Conservation (phyloP, 805 yeast genomes). For the Wickerhamiella sorbophila region DNA sequence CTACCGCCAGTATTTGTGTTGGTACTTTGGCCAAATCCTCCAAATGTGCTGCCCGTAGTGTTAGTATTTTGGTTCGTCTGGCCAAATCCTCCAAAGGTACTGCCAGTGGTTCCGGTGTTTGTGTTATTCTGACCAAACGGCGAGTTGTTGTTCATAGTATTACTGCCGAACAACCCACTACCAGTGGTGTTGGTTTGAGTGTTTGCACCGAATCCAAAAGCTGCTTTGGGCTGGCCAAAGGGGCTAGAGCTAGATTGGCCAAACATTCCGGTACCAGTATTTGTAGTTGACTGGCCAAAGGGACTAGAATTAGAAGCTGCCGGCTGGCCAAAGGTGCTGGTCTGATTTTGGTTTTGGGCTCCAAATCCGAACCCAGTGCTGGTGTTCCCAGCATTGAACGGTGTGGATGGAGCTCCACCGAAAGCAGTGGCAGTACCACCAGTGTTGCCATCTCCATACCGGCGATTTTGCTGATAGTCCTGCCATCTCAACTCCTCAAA, state of each 20-base stretch:
- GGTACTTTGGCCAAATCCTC: slow-evolving; percentile 21
- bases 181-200: slow-evolving; percentile 1
- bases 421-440: slow-evolving; percentile 6
- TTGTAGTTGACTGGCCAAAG: neutral
- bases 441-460: slow-evolving; percentile 42
- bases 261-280: neutral
- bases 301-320: neutral
- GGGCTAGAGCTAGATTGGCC: slow-evolving; percentile 4
- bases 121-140: slow-evolving; percentile 9
- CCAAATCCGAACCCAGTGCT: slow-evolving; percentile 14
- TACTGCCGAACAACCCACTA: slow-evolving; percentile 6
- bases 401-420: neutral
- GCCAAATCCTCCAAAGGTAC: slow-evolving; percentile 11
- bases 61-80: neutral
- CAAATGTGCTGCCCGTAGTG: slow-evolving; percentile 17
- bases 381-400: slow-evolving; percentile 7
- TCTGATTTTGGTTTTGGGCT: neutral
- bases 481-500: slow-evolving; percentile 79
- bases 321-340: slow-evolving; percentile 3
- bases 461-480: slow-evolving; percentile 68
- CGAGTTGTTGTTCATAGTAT: slow-evolving; percentile 1
- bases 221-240: slow-evolving; percentile 1
- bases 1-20: slow-evolving; percentile 14
- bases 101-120: slow-evolving; percentile 16
- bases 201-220: slow-evolving; percentile 6